These are phyloP conservation scores for Hyaloscypha variabilis DNA, from an alignment of 495 filamentous ascomycete species.

Conservation along the genomic window DNA sequence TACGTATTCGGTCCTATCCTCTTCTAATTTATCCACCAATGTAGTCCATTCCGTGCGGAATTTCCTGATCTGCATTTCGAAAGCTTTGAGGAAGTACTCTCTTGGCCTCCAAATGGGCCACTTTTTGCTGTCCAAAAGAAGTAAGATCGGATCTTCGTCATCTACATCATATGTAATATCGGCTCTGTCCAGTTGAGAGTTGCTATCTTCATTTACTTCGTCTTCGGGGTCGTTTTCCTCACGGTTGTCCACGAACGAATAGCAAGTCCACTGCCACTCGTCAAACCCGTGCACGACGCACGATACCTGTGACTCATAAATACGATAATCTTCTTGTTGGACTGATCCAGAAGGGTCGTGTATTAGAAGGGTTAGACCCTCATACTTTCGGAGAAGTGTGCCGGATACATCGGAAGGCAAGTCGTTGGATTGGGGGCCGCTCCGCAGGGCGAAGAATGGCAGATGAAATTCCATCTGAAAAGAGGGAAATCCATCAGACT, in stretches of 20 bases:
- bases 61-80: background rate
- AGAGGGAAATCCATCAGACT: background rate
- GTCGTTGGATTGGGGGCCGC: background rate
- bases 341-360: background rate
- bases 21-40: background rate
- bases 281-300: conserved; percentile 2
- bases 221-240: background rate
- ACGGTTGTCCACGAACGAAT: background rate
- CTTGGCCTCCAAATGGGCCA: conserved; percentile 15
- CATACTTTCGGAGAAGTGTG: background rate
- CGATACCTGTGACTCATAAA: background rate
- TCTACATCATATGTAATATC: background rate
- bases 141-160: background rate
- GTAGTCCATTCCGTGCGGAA: conserved; percentile 3
- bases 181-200: background rate
- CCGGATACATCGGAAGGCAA: background rate
- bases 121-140: background rate
- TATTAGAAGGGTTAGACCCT: background rate
- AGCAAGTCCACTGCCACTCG: conserved; percentile 6
- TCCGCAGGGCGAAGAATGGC: conserved; percentile 7
- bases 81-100: conserved; percentile 6
- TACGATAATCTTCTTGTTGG: background rate
- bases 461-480: conserved; percentile 20
- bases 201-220: background rate
- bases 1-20: background rate